These are phyloP conservation scores for Ettlia oleoabundans DNA, from an alignment of 139 green algal species.

Conservation along the genomic window DNA sequence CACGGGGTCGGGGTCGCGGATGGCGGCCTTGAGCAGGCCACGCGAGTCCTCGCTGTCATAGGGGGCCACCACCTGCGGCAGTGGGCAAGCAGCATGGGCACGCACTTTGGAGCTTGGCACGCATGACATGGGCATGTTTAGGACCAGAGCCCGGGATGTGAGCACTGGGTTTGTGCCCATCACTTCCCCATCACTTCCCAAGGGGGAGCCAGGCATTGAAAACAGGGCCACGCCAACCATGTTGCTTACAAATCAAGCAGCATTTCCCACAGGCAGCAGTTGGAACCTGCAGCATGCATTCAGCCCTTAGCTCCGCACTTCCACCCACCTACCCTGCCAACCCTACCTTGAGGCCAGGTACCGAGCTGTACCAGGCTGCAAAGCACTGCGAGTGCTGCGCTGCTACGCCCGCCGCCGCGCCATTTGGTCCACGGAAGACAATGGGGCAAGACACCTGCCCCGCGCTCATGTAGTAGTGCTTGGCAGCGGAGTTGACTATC, in stretches of 20 bases:
- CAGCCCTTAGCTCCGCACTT: neutral
- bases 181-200: too few species aligned
- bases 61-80: conserved; percentile 86
- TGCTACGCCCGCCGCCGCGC: conserved; percentile 94
- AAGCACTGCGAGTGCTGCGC: conserved; percentile 99
- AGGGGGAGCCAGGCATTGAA: too few species aligned
- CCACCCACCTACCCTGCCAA: neutral
- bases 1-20: conserved; percentile 93
- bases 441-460: conserved; percentile 93
- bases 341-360: conserved; percentile 95
- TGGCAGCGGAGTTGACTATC: conserved; percentile 98
- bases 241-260: too few species aligned
- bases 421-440: conserved; percentile 98
- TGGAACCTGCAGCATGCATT: neutral
- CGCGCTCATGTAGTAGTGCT: conserved; percentile 99
- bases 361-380: conserved; percentile 93
- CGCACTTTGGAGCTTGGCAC: too few species aligned
- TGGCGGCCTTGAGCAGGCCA: conserved; percentile 96
- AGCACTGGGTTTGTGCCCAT: too few species aligned
- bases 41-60: conserved; percentile 95
- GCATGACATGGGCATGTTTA: neutral
- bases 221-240: too few species aligned
- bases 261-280: too few species aligned
- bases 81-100: neutral
- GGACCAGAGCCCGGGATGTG: too few species aligned